Evolutionary conservation across 2,329 filamentous ascomycete species (phyloP).

Genomic region (Pezicula carpinea): DNA sequence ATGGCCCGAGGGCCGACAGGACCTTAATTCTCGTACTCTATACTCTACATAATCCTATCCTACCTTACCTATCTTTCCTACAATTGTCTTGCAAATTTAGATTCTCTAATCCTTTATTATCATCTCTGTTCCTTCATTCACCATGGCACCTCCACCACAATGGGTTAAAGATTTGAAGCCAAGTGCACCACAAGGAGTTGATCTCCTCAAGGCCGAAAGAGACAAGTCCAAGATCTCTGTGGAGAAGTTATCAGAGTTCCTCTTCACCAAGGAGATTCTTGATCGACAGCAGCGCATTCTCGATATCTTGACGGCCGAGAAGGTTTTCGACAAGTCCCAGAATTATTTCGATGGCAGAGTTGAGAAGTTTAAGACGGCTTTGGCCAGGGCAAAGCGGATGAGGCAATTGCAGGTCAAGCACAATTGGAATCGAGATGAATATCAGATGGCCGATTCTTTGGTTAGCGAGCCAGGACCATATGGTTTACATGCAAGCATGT

Average conservation of each 20-base stretch:
- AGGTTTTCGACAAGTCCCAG: slow-evolving; percentile 72
- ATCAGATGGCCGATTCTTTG: slow-evolving; percentile 59
- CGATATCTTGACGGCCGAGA: slow-evolving; percentile 59
- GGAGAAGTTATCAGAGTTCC: slow-evolving; percentile 60
- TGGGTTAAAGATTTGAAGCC: slow-evolving; percentile 67
- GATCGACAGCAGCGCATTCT: slow-evolving; percentile 57
- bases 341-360: slow-evolving; percentile 71
- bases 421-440: slow-evolving; percentile 63
- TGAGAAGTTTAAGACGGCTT: slow-evolving; percentile 63
- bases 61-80: neutral
- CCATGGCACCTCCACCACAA: slow-evolving; percentile 31
- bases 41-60: too few species aligned
- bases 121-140: slow-evolving; percentile 6
- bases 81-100: neutral
- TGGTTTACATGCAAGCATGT: slow-evolving; percentile 67
- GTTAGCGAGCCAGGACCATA: slow-evolving; percentile 72
- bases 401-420: slow-evolving; percentile 62
- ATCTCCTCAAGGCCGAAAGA: slow-evolving; percentile 66
- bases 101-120: slow-evolving; percentile 1
- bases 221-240: slow-evolving; percentile 62
- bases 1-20: too few species aligned
- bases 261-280: slow-evolving; percentile 63
- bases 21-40: too few species aligned
- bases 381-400: slow-evolving; percentile 67
- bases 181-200: slow-evolving; percentile 61